Evolutionary conservation across 2,329 filamentous ascomycete genomes (phyloP), one percentile per base, ranked within the genome.

Genomic region (Fragosphaeria purpurea): DNA sequence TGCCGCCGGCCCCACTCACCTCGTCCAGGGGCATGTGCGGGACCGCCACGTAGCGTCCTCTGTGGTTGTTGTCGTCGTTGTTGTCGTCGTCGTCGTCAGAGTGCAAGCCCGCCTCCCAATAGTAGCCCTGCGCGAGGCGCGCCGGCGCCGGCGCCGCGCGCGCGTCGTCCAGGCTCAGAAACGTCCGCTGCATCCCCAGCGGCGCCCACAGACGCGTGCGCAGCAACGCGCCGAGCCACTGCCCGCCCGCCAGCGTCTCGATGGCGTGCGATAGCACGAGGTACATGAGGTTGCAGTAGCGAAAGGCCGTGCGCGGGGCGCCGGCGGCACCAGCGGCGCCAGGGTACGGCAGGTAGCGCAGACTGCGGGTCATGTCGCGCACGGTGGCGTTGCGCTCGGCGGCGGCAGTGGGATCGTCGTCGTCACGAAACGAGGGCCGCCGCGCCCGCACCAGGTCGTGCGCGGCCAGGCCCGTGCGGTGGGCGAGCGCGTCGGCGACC

Each of bases 261-360:
- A 76, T 58, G 4, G 66, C 63, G 57, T 76, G 67, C n/a, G 69
- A 62, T 0, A 71, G 68, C 1, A 68, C 69, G 38, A 69, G 67
- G 58, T 66, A 80, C 70, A 78, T 73, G 30, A 74, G 61, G 57
- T 79, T 79, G 63, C 67, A 71, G 60, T 79, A 80, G 54, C 74
- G 67, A 46, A 60, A 74, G 9, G 57, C 62, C 0, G 67, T 69
- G 10, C 74, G 65, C 13, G 72, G 61, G 33, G 67, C 55, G 6
- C 62, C 61, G 7, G 61, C 68, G 22, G 22, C 22, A 3, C 22
- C 22, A 22, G 61, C 68, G 22, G 22, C 22, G 22, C 22, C 22
- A 22, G 22, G 22, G 39, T 71, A 59, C 2, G 64, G 67, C 5
- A 77, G 61, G 56, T 75, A 58, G 4, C 71, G 67, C 48, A 79